Evolutionary conservation across 139 green algal genomes (phyloP), one percentile per base, ranked within the genome.

Genomic region (Edaphochlamys debaryana): DNA sequence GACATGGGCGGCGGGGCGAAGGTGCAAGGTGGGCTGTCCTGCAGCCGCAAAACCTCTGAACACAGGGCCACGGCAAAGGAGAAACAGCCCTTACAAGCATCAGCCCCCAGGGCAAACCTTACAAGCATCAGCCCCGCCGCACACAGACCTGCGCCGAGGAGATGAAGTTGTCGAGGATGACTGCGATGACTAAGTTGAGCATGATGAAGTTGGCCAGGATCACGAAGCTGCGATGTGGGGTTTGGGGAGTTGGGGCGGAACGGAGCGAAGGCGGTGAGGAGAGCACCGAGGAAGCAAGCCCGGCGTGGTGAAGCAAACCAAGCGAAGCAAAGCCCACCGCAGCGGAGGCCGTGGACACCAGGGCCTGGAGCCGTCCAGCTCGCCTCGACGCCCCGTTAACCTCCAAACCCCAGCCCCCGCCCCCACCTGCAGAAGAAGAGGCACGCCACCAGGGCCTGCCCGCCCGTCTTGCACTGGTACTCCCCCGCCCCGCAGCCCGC

Each of bases 121-220:
- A n/a, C n/a, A n/a, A n/a, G n/a, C n/a, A n/a, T n/a, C n/a, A n/a
- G n/a, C n/a, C n/a, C n/a, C n/a, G n/a, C n/a, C n/a, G n/a, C n/a
- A n/a, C n/a, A n/a, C n/a, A n/a, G n/a, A 80, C 73, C 73, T 80
- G 62, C 72, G 81, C 81, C 5, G 29, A 56, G 29, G 38, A 50
- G 23, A 87, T 77, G 76, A 94, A 92, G 67, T 94, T 92, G 70
- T 92, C 90, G 48, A 94, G 70, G 54, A 94, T 91, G 48, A 94
- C 88, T 23, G 85, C 89, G 63, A 95, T 93, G 17, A 95, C 88
- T 41, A 95, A 80, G 68, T 95, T 94, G 42, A 94, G 86, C 82
- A 95, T 80, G 11, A 95, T 68, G 72, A 95, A 93, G 34, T 63
- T 82, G 58, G 64, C 77, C 13, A 83, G 34, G 37, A 77, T 62